Evolutionary conservation across 2,329 filamentous ascomycete species (phyloP).

Genomic region (Aspergillus terreus): DNA sequence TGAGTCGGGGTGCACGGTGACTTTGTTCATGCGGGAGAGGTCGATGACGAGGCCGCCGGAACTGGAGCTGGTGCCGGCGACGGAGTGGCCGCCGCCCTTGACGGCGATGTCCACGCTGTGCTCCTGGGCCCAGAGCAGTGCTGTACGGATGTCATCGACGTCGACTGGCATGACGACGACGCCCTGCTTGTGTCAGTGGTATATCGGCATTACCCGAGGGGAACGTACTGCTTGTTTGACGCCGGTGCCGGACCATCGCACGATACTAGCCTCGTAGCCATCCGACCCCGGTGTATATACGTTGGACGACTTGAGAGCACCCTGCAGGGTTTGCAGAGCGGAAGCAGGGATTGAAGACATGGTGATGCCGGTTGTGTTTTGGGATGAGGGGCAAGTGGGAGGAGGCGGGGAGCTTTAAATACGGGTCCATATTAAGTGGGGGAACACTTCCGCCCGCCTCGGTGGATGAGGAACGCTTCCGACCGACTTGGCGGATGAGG

Average conservation of each 20-base stretch:
- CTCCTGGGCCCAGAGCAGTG: conserved; percentile 45
- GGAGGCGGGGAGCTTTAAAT: background rate
- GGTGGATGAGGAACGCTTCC: too few species aligned
- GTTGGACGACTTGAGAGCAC: conserved; percentile 7
- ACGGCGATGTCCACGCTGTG: conserved; percentile 25
- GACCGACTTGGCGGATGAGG: too few species aligned
- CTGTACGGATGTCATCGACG: conserved; percentile 39
- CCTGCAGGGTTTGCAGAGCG: conserved; percentile 7
- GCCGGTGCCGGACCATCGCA: conserved; percentile 31
- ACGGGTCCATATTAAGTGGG: background rate
- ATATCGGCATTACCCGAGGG: background rate
- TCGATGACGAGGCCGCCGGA: conserved; percentile 57
- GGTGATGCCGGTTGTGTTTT: background rate
- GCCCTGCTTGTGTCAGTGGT: conserved; percentile 29
- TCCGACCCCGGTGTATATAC: conserved; percentile 20
- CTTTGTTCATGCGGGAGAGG: conserved; percentile 49
- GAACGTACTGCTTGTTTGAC: conserved; percentile 25
- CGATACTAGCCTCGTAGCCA: conserved; percentile 20
- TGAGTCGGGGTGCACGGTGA: conserved; percentile 46
- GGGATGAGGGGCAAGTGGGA: background rate
- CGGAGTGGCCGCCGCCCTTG: conserved; percentile 43
- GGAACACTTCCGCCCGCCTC: too few species aligned
- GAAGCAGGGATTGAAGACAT: conserved; percentile 7
- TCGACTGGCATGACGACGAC: conserved; percentile 44
- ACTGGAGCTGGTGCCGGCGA: conserved; percentile 52